phyloP scores from a whole-genome alignment of 2,329 filamentous ascomycete species.

The Endothia cerciana region DNA sequence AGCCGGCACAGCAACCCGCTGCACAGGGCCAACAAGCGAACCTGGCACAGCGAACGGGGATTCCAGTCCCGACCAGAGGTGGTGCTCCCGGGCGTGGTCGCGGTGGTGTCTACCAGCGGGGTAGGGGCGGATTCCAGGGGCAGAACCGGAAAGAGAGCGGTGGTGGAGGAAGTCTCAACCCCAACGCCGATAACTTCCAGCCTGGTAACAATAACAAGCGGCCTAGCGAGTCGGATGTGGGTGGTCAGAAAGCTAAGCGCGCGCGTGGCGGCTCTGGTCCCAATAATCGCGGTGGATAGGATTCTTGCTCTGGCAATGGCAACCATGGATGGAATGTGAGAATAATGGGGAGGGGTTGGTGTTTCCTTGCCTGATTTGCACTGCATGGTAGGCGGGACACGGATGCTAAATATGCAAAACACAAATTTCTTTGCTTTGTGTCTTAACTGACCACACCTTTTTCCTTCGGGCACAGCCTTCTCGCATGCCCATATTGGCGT shows the following conservation, averaged over 20 bases:
- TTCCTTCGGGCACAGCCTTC: neutral
- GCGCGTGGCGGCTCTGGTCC: constrained; percentile 37
- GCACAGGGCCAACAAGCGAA: constrained; percentile 13
- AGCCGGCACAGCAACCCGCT: constrained; percentile 29
- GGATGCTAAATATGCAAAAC: neutral
- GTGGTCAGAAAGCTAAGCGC: constrained; percentile 38
- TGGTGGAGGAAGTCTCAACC: constrained; percentile 49
- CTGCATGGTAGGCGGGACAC: constrained; percentile 6
- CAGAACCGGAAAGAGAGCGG: constrained; percentile 46
- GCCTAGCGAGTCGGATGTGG: constrained; percentile 45
- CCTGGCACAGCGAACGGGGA: constrained; percentile 33
- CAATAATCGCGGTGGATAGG: neutral
- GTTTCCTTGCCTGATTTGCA: neutral
- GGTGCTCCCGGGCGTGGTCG: constrained; percentile 32
- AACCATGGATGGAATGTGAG: neutral
- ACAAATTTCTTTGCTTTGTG: neutral
- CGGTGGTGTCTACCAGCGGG: constrained; percentile 36
- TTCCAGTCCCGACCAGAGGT: constrained; percentile 33
- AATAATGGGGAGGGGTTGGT: neutral
- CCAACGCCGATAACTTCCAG: constrained; percentile 56
- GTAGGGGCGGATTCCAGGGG: constrained; percentile 38
- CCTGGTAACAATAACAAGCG: constrained; percentile 61
- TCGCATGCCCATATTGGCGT: neutral
- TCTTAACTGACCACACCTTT: neutral
- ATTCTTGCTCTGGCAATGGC: neutral